Evolutionary conservation across 228 moss, liverwort and hornwort species (phyloP).

Genomic region (Sphagnum magellanicum): DNA sequence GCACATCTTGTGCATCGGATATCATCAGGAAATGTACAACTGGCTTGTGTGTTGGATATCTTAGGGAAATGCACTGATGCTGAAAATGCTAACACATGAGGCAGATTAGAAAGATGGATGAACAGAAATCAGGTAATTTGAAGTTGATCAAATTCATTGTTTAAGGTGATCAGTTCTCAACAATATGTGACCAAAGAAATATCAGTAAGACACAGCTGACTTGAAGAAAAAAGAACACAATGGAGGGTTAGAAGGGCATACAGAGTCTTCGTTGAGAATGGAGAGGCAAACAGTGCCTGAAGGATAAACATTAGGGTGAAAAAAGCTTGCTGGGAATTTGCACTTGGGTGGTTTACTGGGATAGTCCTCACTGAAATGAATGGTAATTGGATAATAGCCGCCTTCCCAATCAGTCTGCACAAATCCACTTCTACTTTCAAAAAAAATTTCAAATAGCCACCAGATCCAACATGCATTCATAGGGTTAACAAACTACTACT

Average conservation of each 20-base stretch:
- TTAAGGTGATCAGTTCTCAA: neutral
- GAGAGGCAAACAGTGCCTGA: slow-evolving; percentile 98
- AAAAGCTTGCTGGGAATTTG: slow-evolving; percentile 93
- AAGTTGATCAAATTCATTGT: slow-evolving; percentile 1
- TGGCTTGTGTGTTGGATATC: no score
- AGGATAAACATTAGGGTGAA: slow-evolving; percentile 96
- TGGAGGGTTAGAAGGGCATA: slow-evolving; percentile 20
- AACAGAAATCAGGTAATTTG: neutral
- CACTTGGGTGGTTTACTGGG: slow-evolving; percentile 99
- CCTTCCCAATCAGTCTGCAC: slow-evolving; percentile 99
- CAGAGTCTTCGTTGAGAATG: slow-evolving; percentile 94
- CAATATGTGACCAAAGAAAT: no score
- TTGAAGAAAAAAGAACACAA: neutral
- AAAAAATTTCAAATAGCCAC: no score
- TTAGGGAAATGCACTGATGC: no score
- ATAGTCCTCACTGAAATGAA: slow-evolving; percentile 98
- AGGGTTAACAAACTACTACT: no score
- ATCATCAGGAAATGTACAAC: no score
- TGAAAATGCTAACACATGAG: no score
- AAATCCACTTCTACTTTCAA: no score
- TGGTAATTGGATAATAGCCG: slow-evolving; percentile 84
- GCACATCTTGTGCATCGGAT: no score
- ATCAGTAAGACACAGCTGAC: no score
- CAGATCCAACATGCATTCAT: no score
- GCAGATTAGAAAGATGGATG: neutral